Percentiles rank a stretch among this genome's conserved stretches.
Evolutionary conservation across 345 rosid species (phyloP).

Genomic region (Lenwebbia sp.): DNA sequence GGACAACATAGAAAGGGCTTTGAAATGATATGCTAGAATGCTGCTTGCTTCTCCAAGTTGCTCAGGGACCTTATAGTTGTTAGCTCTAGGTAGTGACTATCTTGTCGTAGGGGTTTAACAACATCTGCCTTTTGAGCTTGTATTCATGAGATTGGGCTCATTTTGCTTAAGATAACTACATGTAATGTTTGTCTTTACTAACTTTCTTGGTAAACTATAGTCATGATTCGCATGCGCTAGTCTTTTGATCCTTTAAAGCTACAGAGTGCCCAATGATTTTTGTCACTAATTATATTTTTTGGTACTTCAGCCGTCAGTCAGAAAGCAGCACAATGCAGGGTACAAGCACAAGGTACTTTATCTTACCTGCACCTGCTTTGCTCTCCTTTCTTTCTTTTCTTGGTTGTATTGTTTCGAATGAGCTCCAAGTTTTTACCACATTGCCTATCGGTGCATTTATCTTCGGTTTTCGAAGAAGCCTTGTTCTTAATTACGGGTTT

Average conservation of each 20-base stretch:
- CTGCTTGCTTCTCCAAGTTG: not conserved
- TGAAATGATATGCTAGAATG: not conserved
- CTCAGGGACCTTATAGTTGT: not conserved
- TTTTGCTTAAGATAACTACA: not conserved
- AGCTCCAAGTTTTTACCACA: not conserved
- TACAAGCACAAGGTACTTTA: slow-evolving; percentile 85
- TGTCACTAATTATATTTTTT: not conserved
- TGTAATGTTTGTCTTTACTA: not conserved
- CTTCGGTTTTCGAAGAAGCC: not conserved
- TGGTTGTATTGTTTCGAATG: not conserved
- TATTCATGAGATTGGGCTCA: not conserved
- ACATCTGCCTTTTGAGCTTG: not conserved
- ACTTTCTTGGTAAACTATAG: not conserved
- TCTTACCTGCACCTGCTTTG: not conserved
- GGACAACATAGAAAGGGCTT: not conserved
- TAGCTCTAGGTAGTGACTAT: not conserved
- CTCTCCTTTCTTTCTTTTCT: not conserved
- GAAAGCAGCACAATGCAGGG: slow-evolving; percentile 98
- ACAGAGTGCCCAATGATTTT: not conserved
- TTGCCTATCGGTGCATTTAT: not conserved
- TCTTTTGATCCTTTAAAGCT: not conserved
- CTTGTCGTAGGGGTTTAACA: not conserved
- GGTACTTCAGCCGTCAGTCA: slow-evolving; percentile 79
- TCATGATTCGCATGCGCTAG: not conserved
- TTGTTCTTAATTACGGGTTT: not conserved